Evolutionary conservation across 2,329 filamentous ascomycete species (phyloP).

Genomic region (Nemania abortiva): DNA sequence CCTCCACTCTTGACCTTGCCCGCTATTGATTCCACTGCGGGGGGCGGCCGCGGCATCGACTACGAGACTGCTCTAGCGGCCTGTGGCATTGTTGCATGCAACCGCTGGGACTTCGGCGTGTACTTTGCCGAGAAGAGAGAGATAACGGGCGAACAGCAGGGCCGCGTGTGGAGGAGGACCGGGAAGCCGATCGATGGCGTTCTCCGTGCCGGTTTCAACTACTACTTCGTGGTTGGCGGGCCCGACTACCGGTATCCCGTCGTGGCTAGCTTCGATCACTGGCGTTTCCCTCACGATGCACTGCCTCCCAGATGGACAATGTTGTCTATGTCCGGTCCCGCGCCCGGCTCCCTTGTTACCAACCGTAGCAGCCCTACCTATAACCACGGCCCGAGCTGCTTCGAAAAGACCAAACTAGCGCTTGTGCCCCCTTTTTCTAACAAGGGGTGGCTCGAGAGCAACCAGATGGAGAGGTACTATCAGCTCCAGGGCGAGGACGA

Average conservation of each 20-base stretch:
- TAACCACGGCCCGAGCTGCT: background rate
- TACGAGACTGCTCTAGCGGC: slow-evolving; percentile 18
- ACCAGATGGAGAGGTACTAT: slow-evolving; percentile 25
- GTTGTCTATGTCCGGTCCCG: background rate
- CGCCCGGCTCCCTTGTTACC: background rate
- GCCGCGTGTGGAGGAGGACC: background rate
- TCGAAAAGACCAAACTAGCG: background rate
- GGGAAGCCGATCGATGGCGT: background rate
- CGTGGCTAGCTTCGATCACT: slow-evolving; percentile 27
- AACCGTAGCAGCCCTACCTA: background rate
- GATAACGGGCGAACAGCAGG: background rate
- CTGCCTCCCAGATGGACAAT: slow-evolving; percentile 10
- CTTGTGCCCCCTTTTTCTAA: slow-evolving; percentile 17
- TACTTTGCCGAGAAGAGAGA: slow-evolving; percentile 13
- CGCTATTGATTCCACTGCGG: background rate
- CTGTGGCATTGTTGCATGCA: slow-evolving; percentile 27
- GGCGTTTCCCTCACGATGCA: slow-evolving; percentile 28
- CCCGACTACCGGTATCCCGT: slow-evolving; percentile 11
- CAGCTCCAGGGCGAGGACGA: background rate
- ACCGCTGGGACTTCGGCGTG: slow-evolving; percentile 10
- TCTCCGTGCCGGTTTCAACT: background rate
- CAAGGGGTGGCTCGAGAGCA: slow-evolving; percentile 13
- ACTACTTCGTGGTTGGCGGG: slow-evolving; percentile 23
- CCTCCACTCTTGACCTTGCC: slow-evolving; percentile 22
- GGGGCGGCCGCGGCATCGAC: background rate